A percentile compares a stretch with the other conserved stretches of the same genome.
Evolutionary conservation across 352 stramenopile genomes (phyloP).

Genomic region (Phytophthora brassicae): DNA sequence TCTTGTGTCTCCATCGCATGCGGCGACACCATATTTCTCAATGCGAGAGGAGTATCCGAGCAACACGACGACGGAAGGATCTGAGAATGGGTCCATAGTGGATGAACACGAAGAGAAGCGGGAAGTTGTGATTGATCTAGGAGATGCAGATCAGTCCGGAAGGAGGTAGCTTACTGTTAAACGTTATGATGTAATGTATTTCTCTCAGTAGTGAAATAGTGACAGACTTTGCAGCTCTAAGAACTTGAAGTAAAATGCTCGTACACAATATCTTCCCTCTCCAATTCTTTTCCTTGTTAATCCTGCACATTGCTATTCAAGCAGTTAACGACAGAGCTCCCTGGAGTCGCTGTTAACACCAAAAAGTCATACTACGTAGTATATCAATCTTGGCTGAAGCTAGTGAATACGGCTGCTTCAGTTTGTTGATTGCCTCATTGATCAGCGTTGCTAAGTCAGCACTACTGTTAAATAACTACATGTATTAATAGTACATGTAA

Average conservation of each 20-base stretch:
- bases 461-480: too few relatives aligned
- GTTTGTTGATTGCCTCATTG: too few relatives aligned
- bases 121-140: constrained; percentile 23
- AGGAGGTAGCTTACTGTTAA: constrained; percentile 23
- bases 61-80: constrained; percentile 27
- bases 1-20: constrained; percentile 1
- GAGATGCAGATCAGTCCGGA: not conserved
- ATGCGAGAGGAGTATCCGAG: constrained; percentile 34
- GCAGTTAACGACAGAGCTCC: too few relatives aligned
- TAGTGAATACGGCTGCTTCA: too few relatives aligned
- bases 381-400: too few relatives aligned
- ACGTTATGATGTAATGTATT: constrained; percentile 17
- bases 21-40: constrained; percentile 20
- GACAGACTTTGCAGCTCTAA: too few relatives aligned
- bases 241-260: constrained; percentile 14
- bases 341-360: too few relatives aligned
- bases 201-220: constrained; percentile 19
- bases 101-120: constrained; percentile 24
- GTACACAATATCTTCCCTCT: not conserved
- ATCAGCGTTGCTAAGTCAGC: not conserved
- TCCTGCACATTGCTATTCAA: too few relatives aligned
- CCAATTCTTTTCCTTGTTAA: not conserved
- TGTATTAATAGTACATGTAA: too few relatives aligned
- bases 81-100: constrained; percentile 11
- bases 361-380: too few relatives aligned